Evolutionary conservation across 2,329 filamentous ascomycete genomes (phyloP).

Genomic region (Phialocephala sp.): DNA sequence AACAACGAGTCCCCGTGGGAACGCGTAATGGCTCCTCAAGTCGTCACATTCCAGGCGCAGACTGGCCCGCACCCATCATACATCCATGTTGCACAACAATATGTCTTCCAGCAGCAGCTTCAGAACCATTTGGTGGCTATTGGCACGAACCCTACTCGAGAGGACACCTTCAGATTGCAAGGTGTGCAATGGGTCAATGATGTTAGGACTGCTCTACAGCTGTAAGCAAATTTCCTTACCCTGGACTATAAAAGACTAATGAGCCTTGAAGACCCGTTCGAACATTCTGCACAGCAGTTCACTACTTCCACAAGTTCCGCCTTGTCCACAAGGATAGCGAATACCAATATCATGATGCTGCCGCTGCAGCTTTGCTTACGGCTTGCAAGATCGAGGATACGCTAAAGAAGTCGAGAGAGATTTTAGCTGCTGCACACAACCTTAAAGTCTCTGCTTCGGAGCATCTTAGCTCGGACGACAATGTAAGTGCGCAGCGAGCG

Average conservation of each 20-base stretch:
- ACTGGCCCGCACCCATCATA: slow-evolving; percentile 41
- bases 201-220: slow-evolving; percentile 75
- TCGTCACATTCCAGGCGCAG: not conserved
- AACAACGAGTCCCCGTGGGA: not conserved
- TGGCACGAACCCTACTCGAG: slow-evolving; percentile 75
- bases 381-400: slow-evolving; percentile 99
- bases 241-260: slow-evolving; percentile 13
- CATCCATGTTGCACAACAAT: slow-evolving; percentile 61
- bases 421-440: slow-evolving; percentile 89
- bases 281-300: slow-evolving; percentile 89
- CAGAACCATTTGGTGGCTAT: slow-evolving; percentile 73
- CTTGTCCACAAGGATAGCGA: slow-evolving; percentile 84
- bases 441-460: slow-evolving; percentile 69
- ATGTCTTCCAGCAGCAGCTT: slow-evolving; percentile 81
- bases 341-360: slow-evolving; percentile 86
- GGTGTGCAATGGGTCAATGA: slow-evolving; percentile 90
- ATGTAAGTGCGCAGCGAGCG: slow-evolving; percentile 55
- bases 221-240: slow-evolving; percentile 60
- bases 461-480: slow-evolving; percentile 79
- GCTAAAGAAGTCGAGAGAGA: slow-evolving; percentile 93
- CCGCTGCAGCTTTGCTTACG: slow-evolving; percentile 85
- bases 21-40: slow-evolving; percentile 4
- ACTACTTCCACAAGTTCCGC: slow-evolving; percentile 94
- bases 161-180: slow-evolving; percentile 81
- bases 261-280: slow-evolving; percentile 72